phyloP scores from a whole-genome alignment of 2,329 filamentous ascomycete genomes.

The Chaetoscypha palmicola region DNA sequence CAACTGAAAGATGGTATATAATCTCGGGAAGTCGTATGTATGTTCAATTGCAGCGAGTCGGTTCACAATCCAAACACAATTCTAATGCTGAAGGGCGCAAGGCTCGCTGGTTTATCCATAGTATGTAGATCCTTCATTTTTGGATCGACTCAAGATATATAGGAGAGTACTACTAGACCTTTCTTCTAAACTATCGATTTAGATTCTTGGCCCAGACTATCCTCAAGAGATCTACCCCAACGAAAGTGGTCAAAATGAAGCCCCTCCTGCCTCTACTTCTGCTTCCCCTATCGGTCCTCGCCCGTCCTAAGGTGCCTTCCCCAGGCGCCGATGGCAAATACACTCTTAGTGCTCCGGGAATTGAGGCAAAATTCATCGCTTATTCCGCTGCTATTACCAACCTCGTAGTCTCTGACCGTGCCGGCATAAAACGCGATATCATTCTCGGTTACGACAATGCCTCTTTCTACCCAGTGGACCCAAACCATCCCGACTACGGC shows the following conservation, averaged over 20 bases:
- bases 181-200: background rate
- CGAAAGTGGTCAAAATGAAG: conserved; percentile 3
- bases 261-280: background rate
- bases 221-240: background rate
- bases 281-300: background rate
- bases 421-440: conserved; percentile 57
- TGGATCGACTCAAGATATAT: background rate
- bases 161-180: background rate
- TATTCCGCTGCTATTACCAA: conserved; percentile 66
- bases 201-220: background rate
- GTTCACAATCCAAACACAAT: background rate
- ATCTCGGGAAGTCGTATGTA: background rate
- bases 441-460: conserved; percentile 71
- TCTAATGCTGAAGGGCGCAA: too few species aligned
- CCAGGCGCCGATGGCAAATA: conserved; percentile 60
- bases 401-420: conserved; percentile 57
- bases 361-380: conserved; percentile 53
- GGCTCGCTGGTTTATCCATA: background rate
- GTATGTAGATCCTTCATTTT: background rate
- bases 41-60: background rate
- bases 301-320: background rate
- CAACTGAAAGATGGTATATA: background rate
- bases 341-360: conserved; percentile 61
- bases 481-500: conserved; percentile 60
- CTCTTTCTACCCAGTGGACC: conserved; percentile 56